A percentile compares a stretch with the other conserved stretches of the same genome.
phyloP scores from a whole-genome alignment of 805 yeast species.

The Crinitomyces ghanaensis region DNA sequence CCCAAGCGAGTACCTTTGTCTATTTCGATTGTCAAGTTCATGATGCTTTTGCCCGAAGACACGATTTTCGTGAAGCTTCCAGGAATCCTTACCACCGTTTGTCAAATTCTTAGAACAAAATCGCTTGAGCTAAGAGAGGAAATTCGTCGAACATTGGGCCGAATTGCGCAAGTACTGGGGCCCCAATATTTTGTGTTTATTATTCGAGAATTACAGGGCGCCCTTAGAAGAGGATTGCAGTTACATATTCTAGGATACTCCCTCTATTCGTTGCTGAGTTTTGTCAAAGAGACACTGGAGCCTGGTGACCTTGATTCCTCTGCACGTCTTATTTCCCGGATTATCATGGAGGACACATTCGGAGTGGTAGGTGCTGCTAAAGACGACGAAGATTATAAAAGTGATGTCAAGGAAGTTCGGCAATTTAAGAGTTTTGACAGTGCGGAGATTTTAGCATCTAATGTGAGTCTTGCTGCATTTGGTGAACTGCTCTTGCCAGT shows the following conservation, averaged over 20 bases:
- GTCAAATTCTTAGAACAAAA: constrained; percentile 77
- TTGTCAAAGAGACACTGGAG: constrained; percentile 32
- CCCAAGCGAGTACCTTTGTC: constrained; percentile 67
- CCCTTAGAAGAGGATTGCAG: constrained; percentile 82
- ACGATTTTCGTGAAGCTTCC: constrained; percentile 54
- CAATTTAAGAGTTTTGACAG: constrained; percentile 81
- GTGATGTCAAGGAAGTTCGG: constrained; percentile 82
- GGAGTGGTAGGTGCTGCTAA: constrained; percentile 91
- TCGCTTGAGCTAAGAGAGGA: constrained; percentile 84
- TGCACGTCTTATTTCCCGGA: constrained; percentile 46
- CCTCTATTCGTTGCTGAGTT: constrained; percentile 57
- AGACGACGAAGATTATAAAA: constrained; percentile 83
- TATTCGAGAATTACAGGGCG: constrained; percentile 63
- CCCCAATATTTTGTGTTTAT: constrained; percentile 63
- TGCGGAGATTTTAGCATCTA: constrained; percentile 62
- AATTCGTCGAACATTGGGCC: constrained; percentile 62
- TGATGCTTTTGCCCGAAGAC: constrained; percentile 50
- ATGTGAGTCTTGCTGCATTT: constrained; percentile 49
- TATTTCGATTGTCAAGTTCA: constrained; percentile 62
- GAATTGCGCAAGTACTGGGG: constrained; percentile 56
- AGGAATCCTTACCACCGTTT: constrained; percentile 71
- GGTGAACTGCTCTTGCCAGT: constrained; percentile 55
- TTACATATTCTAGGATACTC: constrained; percentile 87
- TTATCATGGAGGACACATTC: constrained; percentile 85
- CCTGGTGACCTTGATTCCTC: constrained; percentile 68